Conservation (phyloP, 305 asterid genomes). For the Rubia balearica region DNA sequence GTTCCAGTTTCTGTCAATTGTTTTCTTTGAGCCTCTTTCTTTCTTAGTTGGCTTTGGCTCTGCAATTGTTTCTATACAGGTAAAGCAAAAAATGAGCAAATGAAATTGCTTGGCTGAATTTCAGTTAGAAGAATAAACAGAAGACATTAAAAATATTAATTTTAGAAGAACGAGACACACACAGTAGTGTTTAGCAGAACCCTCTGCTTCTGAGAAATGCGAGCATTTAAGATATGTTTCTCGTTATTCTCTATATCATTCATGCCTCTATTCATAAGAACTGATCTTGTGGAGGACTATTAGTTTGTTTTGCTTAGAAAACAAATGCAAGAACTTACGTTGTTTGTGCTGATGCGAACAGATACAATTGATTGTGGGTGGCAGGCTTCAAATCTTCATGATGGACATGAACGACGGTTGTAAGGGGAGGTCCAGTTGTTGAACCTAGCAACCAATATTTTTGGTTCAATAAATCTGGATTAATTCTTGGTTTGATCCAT, state of each 20-base stretch:
- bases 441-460: conserved; percentile 56
- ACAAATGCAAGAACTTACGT: not conserved
- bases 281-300: not conserved
- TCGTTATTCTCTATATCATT: conserved; percentile 44
- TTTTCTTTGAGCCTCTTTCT: no score
- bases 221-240: no score
- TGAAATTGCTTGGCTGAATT: no score
- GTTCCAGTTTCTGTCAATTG: no score
- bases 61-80: no score
- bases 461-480: conserved; percentile 57
- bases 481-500: conserved; percentile 63
- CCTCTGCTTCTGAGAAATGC: no score
- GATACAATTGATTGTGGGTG: conserved; percentile 45
- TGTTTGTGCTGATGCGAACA: not conserved
- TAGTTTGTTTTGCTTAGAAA: not conserved
- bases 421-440: conserved; percentile 56
- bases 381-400: conserved; percentile 52
- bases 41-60: no score
- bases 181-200: no score
- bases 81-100: no score
- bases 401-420: conserved; percentile 50
- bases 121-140: no score
- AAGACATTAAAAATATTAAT: no score
- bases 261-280: conserved; percentile 44
- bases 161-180: no score